Conservation (phyloP, 495 filamentous ascomycete genomes). For the Trichoderma gamsii region DNA sequence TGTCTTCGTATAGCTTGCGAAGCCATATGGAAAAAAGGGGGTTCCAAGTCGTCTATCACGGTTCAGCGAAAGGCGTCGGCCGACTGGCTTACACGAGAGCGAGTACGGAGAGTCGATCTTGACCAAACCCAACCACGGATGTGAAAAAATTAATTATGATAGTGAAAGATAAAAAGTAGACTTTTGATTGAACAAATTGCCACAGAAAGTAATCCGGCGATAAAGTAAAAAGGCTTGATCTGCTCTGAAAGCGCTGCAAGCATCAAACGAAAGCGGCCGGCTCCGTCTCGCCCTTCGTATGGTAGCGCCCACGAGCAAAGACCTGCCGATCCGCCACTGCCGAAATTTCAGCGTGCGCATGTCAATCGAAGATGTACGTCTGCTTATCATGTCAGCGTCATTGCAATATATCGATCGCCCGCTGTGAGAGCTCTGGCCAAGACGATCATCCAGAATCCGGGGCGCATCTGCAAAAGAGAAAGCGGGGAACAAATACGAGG, state of each 20-base stretch:
- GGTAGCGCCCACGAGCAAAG: neutral
- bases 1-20: neutral
- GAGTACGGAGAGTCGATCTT: neutral
- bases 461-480: neutral
- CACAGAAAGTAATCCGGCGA: neutral
- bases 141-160: neutral
- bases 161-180: neutral
- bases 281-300: neutral
- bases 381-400: conserved; percentile 7
- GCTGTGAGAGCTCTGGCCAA: conserved; percentile 1
- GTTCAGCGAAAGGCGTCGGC: neutral
- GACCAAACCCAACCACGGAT: neutral
- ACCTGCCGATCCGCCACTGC: conserved; percentile 2
- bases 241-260: neutral
- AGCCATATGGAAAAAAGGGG: neutral
- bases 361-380: neutral
- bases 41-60: neutral
- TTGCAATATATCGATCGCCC: conserved; percentile 8
- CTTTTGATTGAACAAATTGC: neutral
- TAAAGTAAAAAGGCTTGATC: neutral
- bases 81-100: neutral
- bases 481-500: conserved; percentile 10
- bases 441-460: conserved; percentile 6
- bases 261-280: conserved; percentile 4
- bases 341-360: neutral